phyloP scores from a whole-genome alignment of 345 rosid genomes.

The Citrus sinensis region DVS_A1.0 CM039165.1:26633501-26634000 shows the following conservation, averaged over 20 bases:
- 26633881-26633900: too few species aligned
- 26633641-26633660: slow-evolving; percentile 57
- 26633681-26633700: slow-evolving; percentile 55
- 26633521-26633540: background rate
- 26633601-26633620: background rate
- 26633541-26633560: background rate
- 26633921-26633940: background rate
- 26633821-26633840: slow-evolving; percentile 25
- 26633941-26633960: background rate
- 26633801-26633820: slow-evolving; percentile 43
- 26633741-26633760: slow-evolving; percentile 44
- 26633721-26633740: slow-evolving; percentile 61
- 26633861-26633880: background rate
- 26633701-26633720: slow-evolving; percentile 55
- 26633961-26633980: slow-evolving; percentile 57
- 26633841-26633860: background rate
- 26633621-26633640: slow-evolving; percentile 20
- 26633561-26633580: background rate
- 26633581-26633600: too few species aligned
- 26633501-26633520: background rate
- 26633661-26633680: slow-evolving; percentile 69
- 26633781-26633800: slow-evolving; percentile 70
- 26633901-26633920: background rate
- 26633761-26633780: slow-evolving; percentile 29
- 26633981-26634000: slow-evolving; percentile 38